Conservation (phyloP, 768 basidiomycete genomes). For the Hortiboletus flavorubellus region DNA sequence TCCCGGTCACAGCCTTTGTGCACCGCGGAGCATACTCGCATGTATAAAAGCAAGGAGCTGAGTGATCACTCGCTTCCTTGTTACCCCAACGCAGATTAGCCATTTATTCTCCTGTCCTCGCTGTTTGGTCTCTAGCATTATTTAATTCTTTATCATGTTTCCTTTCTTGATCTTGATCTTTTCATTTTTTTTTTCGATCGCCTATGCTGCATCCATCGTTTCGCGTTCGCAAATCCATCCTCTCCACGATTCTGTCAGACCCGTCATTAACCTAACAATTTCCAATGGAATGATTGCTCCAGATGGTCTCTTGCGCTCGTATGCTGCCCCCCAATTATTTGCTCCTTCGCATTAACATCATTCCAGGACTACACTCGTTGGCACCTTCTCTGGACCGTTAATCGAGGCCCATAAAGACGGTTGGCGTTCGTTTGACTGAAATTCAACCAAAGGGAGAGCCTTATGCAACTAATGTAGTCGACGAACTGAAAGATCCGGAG, state of each 20-base stretch:
- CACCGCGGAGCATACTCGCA: too few relatives aligned
- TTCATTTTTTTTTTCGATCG: not conserved
- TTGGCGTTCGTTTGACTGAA: not conserved
- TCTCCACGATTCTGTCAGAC: conserved; percentile 9
- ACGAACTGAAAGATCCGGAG: conserved; percentile 40
- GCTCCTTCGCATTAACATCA: not conserved
- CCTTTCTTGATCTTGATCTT: conserved; percentile 1
- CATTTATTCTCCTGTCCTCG: not conserved
- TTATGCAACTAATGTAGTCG: conserved; percentile 44
- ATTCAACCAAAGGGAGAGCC: conserved; percentile 34
- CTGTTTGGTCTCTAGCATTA: not conserved
- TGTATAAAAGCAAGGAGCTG: not conserved
- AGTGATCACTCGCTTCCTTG: not conserved
- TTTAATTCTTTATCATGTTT: conserved; percentile 10
- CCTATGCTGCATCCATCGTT: conserved; percentile 20
- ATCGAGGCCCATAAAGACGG: conserved; percentile 36
- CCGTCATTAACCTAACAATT: conserved; percentile 33
- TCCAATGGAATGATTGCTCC: conserved; percentile 41
- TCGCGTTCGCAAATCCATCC: conserved; percentile 8
- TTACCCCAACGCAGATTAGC: not conserved
- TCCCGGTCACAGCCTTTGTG: too few relatives aligned
- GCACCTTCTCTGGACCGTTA: conserved; percentile 45
- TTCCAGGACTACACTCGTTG: conserved; percentile 31
- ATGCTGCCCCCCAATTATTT: conserved; percentile 11
- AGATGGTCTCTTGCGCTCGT: conserved; percentile 49